A percentile compares a stretch with the other conserved stretches of the same genome.
These are phyloP conservation scores for Suillus subaureus DNA, from an alignment of 768 basidiomycete species.

Conservation along the genomic window DNA sequence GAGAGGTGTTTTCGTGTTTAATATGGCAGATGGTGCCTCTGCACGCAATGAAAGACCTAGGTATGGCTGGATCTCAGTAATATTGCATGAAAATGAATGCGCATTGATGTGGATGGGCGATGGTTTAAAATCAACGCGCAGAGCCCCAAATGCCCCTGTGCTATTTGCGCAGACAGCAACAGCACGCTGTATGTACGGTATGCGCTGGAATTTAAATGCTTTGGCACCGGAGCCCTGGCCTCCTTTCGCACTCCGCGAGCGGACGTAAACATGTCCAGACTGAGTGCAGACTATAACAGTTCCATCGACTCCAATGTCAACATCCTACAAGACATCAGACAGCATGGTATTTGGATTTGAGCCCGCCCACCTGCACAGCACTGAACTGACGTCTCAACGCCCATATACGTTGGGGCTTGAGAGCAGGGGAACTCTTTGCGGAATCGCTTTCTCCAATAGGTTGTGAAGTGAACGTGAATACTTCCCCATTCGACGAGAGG, in stretches of 20 bases:
- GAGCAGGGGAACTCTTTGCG: slow-evolving; percentile 20
- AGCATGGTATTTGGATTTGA: slow-evolving; percentile 2
- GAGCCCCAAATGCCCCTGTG: slow-evolving; percentile 86
- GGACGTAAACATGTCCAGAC: slow-evolving; percentile 92
- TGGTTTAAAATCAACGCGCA: slow-evolving; percentile 72
- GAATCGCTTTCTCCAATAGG: slow-evolving; percentile 34
- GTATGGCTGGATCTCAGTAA: slow-evolving; percentile 70
- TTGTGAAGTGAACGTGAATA: slow-evolving; percentile 75
- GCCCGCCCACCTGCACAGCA: slow-evolving; percentile 63
- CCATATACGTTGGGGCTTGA: slow-evolving; percentile 91
- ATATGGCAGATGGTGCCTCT: background rate
- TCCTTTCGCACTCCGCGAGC: slow-evolving; percentile 53
- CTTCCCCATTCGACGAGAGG: slow-evolving; percentile 84
- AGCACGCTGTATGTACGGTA: slow-evolving; percentile 84
- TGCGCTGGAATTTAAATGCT: slow-evolving; percentile 74
- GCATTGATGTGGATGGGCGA: slow-evolving; percentile 57
- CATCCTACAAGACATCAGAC: slow-evolving; percentile 57
- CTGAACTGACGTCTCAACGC: slow-evolving; percentile 85
- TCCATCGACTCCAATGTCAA: slow-evolving; percentile 86
- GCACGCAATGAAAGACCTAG: slow-evolving; percentile 16
- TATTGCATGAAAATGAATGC: slow-evolving; percentile 61
- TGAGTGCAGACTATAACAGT: slow-evolving; percentile 90
- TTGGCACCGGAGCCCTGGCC: slow-evolving; percentile 37
- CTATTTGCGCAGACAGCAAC: slow-evolving; percentile 82
- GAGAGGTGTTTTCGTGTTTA: background rate